A percentile compares a stretch with the other conserved stretches of the same genome.
Conservation (phyloP, 805 yeast species). For the Ogataea saltuana region DNA sequence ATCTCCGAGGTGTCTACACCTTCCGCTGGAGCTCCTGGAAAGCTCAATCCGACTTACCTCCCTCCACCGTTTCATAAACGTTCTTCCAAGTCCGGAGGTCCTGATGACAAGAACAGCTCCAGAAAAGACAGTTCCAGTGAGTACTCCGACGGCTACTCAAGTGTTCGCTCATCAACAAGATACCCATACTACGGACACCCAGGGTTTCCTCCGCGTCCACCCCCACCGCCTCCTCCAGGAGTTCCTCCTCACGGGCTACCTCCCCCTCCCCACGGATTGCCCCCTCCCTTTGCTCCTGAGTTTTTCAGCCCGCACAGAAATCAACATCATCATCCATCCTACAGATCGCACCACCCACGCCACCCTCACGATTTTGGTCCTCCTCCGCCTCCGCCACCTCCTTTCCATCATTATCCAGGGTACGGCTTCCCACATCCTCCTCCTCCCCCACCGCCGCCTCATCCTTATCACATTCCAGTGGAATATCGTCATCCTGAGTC, state of each 20-base stretch:
- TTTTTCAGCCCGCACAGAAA: slow-evolving; percentile 1
- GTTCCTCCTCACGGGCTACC: slow-evolving; percentile 2
- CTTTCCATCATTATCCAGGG: slow-evolving; percentile 16
- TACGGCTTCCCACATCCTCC: slow-evolving; percentile 22
- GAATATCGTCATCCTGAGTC: not conserved
- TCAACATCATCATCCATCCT: slow-evolving; percentile 15
- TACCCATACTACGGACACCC: slow-evolving; percentile 14
- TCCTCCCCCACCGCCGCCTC: slow-evolving; percentile 29
- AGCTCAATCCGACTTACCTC: not conserved
- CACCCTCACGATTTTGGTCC: slow-evolving; percentile 19
- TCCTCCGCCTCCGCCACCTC: slow-evolving; percentile 31
- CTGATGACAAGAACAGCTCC: not conserved
- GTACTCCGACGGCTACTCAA: slow-evolving; percentile 11
- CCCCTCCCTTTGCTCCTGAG: slow-evolving; percentile 5
- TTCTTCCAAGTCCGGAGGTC: slow-evolving; percentile 9
- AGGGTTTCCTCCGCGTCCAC: slow-evolving; percentile 4
- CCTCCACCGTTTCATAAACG: slow-evolving; percentile 3
- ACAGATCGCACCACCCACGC: slow-evolving; percentile 21
- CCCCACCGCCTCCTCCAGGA: slow-evolving; percentile 7
- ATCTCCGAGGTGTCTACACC: not conserved
- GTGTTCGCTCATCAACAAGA: slow-evolving; percentile 5
- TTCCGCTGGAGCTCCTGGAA: slow-evolving; percentile 1
- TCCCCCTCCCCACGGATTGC: slow-evolving; percentile 7
- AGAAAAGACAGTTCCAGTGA: slow-evolving; percentile 11
- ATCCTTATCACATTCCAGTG: slow-evolving; percentile 7